Evolutionary conservation across 1,284 basidiomycete species (phyloP).

Genomic region (Sporisorium scitamineum): DNA sequence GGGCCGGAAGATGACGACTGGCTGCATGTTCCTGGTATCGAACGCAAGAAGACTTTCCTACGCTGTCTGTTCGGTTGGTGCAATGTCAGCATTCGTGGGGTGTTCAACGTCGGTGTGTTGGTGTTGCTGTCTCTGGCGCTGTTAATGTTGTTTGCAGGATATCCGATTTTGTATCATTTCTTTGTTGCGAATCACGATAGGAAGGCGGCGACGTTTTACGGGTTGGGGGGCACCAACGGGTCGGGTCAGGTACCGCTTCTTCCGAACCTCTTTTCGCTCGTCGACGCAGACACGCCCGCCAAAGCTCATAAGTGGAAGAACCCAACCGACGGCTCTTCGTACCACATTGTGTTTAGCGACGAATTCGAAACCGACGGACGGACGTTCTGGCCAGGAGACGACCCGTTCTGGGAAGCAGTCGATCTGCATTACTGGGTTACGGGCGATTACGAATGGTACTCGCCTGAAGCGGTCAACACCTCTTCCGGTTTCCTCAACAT

Average conservation of each 20-base stretch:
- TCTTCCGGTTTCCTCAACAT: slow-evolving; percentile 52
- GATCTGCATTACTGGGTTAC: slow-evolving; percentile 54
- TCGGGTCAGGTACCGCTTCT: slow-evolving; percentile 47
- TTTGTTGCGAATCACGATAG: neutral
- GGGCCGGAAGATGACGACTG: slow-evolving; percentile 34
- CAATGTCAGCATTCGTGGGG: slow-evolving; percentile 33
- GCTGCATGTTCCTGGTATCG: slow-evolving; percentile 29
- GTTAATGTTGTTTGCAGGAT: slow-evolving; percentile 65
- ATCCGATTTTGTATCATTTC: slow-evolving; percentile 52
- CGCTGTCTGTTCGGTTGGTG: neutral
- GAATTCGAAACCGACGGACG: slow-evolving; percentile 80
- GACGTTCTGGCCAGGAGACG: slow-evolving; percentile 70
- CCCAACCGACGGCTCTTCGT: slow-evolving; percentile 19
- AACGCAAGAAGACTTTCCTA: neutral
- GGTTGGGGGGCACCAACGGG: slow-evolving; percentile 76
- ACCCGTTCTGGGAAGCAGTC: slow-evolving; percentile 64
- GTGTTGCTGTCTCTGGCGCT: slow-evolving; percentile 47
- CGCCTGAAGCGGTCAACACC: slow-evolving; percentile 58
- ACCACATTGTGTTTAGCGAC: slow-evolving; percentile 76
- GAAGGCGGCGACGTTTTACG: slow-evolving; percentile 63
- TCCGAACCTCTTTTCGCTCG: slow-evolving; percentile 41
- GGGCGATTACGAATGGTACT: slow-evolving; percentile 67
- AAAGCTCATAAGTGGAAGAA: slow-evolving; percentile 22
- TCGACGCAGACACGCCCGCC: slow-evolving; percentile 49
- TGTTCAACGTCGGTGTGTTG: slow-evolving; percentile 57